These are phyloP conservation scores for Phalaenopsis equestris DNA, from an alignment of 106 monocot genomes.

Conservation along the genomic window DNA sequence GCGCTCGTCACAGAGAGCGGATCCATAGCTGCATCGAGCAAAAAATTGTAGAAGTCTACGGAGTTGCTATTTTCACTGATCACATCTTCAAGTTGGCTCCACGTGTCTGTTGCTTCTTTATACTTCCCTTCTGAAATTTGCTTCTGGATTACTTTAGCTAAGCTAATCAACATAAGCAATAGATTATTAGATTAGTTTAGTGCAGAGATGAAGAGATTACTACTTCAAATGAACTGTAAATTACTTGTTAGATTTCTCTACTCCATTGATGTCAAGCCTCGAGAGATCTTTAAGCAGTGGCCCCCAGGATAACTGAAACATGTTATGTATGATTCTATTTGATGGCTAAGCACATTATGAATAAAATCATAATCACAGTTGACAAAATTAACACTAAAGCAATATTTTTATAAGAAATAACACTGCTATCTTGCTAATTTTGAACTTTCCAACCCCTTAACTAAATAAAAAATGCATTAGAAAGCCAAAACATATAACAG, in stretches of 20 bases:
- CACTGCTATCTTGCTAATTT: background rate
- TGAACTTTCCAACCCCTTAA: background rate
- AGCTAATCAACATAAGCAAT: constrained; percentile 17
- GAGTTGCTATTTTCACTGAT: constrained; percentile 31
- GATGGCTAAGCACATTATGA: background rate
- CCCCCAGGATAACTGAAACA: constrained; percentile 40
- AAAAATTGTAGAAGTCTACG: constrained; percentile 87
- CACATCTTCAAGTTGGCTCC: constrained; percentile 45
- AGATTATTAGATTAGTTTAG: background rate
- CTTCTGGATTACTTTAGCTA: constrained; percentile 56
- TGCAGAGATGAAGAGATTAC: background rate
- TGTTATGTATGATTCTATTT: background rate
- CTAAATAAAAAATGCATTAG: background rate
- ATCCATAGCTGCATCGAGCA: constrained; percentile 37
- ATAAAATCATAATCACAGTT: too few species aligned
- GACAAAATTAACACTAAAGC: too few species aligned
- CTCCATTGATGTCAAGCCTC: constrained; percentile 33
- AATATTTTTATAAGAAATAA: too few species aligned
- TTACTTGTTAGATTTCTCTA: constrained; percentile 27
- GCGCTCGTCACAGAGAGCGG: constrained; percentile 11
- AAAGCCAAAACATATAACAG: background rate
- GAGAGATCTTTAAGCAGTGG: constrained; percentile 46
- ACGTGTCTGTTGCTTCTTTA: constrained; percentile 46
- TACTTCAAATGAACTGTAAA: background rate
- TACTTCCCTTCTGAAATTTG: constrained; percentile 43